A percentile compares a stretch with the other conserved stretches of the same genome.
Evolutionary conservation across 2,329 filamentous ascomycete species (phyloP).

Genomic region (Thelonectria olida): DNA sequence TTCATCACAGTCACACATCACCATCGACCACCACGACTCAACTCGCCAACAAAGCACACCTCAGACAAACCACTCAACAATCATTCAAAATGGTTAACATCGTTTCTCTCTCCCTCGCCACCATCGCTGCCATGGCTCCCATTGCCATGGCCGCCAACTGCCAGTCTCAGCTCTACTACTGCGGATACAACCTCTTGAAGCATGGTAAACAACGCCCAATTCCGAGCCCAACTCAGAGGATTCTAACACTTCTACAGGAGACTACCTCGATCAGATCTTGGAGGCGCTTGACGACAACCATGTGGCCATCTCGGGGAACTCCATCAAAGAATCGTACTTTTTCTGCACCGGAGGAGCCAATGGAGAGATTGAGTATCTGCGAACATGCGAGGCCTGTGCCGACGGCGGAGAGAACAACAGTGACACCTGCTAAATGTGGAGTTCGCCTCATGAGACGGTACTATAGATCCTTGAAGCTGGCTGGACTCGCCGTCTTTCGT

Average conservation of each 20-base stretch:
- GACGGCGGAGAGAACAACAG: too few species aligned
- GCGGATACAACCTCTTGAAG: neutral
- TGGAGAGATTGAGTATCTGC: neutral
- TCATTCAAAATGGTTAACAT: neutral
- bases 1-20: too few species aligned
- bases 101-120: neutral
- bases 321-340: neutral
- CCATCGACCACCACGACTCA: too few species aligned
- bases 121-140: neutral
- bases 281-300: too few species aligned
- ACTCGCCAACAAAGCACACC: neutral
- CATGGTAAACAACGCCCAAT: neutral
- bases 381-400: neutral
- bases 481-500: too few species aligned
- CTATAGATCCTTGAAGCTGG: too few species aligned
- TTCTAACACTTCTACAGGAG: too few species aligned
- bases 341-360: neutral
- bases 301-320: neutral
- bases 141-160: neutral
- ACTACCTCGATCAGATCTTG: too few species aligned
- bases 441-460: too few species aligned
- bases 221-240: too few species aligned
- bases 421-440: too few species aligned
- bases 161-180: neutral
- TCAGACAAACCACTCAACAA: neutral